Evolutionary conservation across 1,139 yeast species (phyloP), one percentile per base, ranked within the genome.

Genomic region (Martiniozyma asiatica): DNA sequence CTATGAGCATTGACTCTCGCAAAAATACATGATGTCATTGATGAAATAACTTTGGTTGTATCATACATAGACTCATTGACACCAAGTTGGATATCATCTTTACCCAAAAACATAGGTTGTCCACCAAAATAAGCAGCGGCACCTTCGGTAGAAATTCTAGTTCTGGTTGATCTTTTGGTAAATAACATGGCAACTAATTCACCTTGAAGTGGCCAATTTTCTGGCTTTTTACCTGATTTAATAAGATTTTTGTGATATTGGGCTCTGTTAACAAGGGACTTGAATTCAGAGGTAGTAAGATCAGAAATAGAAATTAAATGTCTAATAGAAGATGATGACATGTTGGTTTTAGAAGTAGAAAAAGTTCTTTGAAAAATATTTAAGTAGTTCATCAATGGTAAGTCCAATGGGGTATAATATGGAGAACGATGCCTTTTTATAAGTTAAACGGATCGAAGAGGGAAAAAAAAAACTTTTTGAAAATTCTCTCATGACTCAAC

Each of bases 81-180:
- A 43, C 98, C 98, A 36, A 89, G 63, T 58, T 89, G 98, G 48
- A 89, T 89, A 48, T 89, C 98, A 44, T 87, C 96, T 47, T 79
- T 82, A 32, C 98, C 97, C 42, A 89, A 65, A 49, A 89, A 89
- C 93, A 89, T 80, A 10, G 98, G 95, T 43, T 77, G 92, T 6
- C 92, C 98, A 13, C 98, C 98, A 42, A 89, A 79, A 51, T 78
- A 87, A 2, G 84, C 68, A 11, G 87, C 82, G 4, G 98, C 98
- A 31, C 94, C 97, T 55, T 89, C 98, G 4, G 89, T 70, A 25
- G 96, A 84, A 25, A 89, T 73, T 55, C 98, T 73, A 21, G 98
- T 89, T 58, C 98, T 71, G 19, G 98, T 89, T 8, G 95, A 81
- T 55, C 98, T 72, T 54, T 89, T 89, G 36, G 85, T 68, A 53